Base-by-base conservation (phyloP, 768 basidiomycete species). In the Lyophyllum semitale region DNA sequence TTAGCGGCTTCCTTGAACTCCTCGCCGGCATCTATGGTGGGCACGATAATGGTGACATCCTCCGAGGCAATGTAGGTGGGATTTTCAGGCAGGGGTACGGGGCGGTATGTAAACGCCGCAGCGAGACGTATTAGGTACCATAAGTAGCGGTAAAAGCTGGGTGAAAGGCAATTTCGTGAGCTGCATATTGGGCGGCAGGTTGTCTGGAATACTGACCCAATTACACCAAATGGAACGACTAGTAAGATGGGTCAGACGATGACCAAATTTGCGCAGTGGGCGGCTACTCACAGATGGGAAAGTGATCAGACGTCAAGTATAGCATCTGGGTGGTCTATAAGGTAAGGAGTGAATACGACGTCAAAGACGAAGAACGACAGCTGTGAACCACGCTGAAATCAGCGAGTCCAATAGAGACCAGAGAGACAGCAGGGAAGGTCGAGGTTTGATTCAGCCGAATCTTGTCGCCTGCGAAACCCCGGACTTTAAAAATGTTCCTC, bases 11-110 rank as follows among this genome's bases (percentile, higher is more conserved):
- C 89, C 76, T 93, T 92, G 79, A 95, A 95, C 71, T 94, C 93
- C 71, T 95, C 93, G 47, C 94, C 95, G 2, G 95, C 93, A 68
- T 97, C 94, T 66, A 97, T 95, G 57, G 93, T 96, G 35, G 94
- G 94, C 2, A 96, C 95, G 57, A 97, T 93, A 68, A 96, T 95
- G 38, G 94, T 97, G 61, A 97, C 94, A 76, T 97, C 94, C 68
- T 97, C 94, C 1, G 84, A 80, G 48, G 93, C 89, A 65, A 91
- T 76, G 68, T 95, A 96, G 20, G 93, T 95, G 1, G 94, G 93
- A 68, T 93, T 88, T 75, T 89, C 85, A 48, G 94, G 94, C 13
- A 95, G 75, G 1, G 93, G 93, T 43, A 96, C 84, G n/a, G 93
- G 93, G 55, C 86, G 83, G 76, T 95, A 95, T 40, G 87, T 84